Evolutionary conservation across 805 yeast genomes (phyloP), one percentile per base, ranked within the genome.

Genomic region (Zygotorulaspora florentina): DNA sequence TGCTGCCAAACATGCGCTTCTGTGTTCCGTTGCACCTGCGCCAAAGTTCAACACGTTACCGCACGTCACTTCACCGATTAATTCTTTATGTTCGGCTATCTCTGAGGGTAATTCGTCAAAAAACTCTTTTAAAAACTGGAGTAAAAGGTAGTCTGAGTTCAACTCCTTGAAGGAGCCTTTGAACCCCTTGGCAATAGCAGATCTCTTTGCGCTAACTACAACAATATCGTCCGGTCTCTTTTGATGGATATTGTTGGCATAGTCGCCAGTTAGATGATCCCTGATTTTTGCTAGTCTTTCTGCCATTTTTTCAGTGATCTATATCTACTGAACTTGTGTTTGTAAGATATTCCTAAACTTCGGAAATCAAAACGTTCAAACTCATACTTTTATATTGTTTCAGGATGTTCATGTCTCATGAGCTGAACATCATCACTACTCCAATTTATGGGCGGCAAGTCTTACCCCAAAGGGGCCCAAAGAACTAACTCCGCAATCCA

Each of bases 11-110:
- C 79, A 75, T 35, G 97, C 96, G 40, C 95, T 96, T 57, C 98
- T 76, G 69, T 87, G 96, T 69, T 90, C 97, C 46, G 85, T 84
- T 44, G 93, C 96, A 58, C 97, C 98, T 18, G 97, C 95, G 41
- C 96, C 96, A 39, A 80, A 77, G 71, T 90, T 88, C 62, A 90
- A 76, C 23, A 91, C 97, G 66, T 91, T 91, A 55, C 98, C 98
- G 52, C 87, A 83, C 27, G 83, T 83, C 47, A 91, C 83, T 59
- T 91, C 97, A 57, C 85, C 95, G 50, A 91, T 81, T 54, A 80
- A 62, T 37, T 72, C 68, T 45, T 80, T 75, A 45, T 79, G 77
- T 10, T 79, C 61, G 39, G 72, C 68, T 28, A 77, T 56, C 10
- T 37, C 25, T 3, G 45, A 40, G n/a, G 67, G 66, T 34, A 79